phyloP scores from a whole-genome alignment of 163 green algal species.

The Prototheca stagnorum region DNA sequence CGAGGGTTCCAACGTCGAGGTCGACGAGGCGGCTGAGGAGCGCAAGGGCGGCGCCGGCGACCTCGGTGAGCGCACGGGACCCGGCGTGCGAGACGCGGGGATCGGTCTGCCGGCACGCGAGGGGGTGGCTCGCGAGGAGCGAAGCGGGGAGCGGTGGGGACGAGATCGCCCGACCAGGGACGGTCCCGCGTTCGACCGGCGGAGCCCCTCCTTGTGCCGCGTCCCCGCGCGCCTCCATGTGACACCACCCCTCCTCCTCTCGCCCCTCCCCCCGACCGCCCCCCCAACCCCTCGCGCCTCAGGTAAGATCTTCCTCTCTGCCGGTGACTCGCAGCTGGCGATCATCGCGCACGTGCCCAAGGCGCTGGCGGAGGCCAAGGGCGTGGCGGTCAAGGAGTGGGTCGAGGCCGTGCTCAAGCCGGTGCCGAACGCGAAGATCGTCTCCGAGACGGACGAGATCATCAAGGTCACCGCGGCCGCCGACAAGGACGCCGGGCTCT shows the following conservation, averaged over 20 bases:
- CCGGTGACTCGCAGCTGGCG: constrained; percentile 48
- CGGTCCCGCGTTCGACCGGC: too few species aligned
- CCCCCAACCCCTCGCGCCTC: constrained; percentile 1
- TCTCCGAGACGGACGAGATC: constrained; percentile 34
- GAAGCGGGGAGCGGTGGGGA: too few species aligned
- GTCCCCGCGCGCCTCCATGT: too few species aligned
- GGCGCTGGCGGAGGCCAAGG: constrained; percentile 28
- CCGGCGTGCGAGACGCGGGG: too few species aligned
- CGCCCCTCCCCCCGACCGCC: too few species aligned
- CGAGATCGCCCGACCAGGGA: too few species aligned
- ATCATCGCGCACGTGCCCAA: constrained; percentile 57
- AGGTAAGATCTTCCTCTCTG: constrained; percentile 54
- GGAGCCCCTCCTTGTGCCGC: too few species aligned
- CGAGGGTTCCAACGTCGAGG: constrained; percentile 48
- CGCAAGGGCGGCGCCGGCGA: constrained; percentile 55
- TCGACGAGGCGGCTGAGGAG: constrained; percentile 67
- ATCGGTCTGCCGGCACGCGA: too few species aligned
- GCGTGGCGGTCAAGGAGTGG: constrained; percentile 41
- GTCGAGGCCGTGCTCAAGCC: constrained; percentile 34
- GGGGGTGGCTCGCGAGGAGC: too few species aligned
- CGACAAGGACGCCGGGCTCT: constrained; percentile 33
- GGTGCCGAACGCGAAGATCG: constrained; percentile 18
- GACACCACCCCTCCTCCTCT: too few species aligned
- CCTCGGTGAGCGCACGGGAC: constrained; percentile 18
- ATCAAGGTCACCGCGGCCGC: constrained; percentile 15